These are phyloP conservation scores for Globisporangium mamillatum DNA, from an alignment of 352 stramenopile genomes.

Conservation along the genomic window DNA sequence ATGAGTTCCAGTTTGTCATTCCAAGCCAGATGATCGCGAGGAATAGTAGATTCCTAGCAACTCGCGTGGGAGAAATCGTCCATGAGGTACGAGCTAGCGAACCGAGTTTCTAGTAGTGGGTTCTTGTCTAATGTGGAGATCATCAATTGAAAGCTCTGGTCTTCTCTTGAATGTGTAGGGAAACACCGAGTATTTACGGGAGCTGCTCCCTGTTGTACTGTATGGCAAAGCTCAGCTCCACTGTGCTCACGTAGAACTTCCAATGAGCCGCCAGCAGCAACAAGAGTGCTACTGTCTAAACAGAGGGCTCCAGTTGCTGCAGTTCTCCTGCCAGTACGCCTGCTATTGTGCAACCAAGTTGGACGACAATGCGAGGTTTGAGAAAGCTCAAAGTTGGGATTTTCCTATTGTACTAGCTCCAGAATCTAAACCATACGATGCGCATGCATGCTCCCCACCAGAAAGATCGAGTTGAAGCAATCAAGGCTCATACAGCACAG, in stretches of 20 bases:
- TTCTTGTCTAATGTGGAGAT: background rate
- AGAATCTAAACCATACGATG: background rate
- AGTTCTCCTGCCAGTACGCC: constrained; percentile 70
- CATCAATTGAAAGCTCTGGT: background rate
- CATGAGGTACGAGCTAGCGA: constrained; percentile 9
- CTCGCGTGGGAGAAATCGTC: constrained; percentile 19
- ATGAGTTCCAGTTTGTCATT: constrained; percentile 14
- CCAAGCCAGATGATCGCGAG: constrained; percentile 7
- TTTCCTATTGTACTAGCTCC: background rate
- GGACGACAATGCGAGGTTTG: constrained; percentile 31
- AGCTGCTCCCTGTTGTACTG: constrained; percentile 38
- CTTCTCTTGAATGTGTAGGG: constrained; percentile 13
- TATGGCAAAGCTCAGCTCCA: constrained; percentile 18
- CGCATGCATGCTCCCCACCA: background rate
- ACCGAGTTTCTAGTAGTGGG: background rate
- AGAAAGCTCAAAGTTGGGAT: background rate
- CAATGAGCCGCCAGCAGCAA: background rate
- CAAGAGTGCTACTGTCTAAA: constrained; percentile 3
- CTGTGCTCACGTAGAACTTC: background rate
- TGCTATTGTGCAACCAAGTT: constrained; percentile 36
- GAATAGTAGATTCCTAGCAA: constrained; percentile 12
- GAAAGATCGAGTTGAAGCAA: constrained; percentile 14
- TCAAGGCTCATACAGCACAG: constrained; percentile 3
- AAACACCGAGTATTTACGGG: constrained; percentile 23
- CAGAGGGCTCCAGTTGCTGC: constrained; percentile 41